Conservation (phyloP, 352 stramenopile species). For the Phytopythium litorale region DNA sequence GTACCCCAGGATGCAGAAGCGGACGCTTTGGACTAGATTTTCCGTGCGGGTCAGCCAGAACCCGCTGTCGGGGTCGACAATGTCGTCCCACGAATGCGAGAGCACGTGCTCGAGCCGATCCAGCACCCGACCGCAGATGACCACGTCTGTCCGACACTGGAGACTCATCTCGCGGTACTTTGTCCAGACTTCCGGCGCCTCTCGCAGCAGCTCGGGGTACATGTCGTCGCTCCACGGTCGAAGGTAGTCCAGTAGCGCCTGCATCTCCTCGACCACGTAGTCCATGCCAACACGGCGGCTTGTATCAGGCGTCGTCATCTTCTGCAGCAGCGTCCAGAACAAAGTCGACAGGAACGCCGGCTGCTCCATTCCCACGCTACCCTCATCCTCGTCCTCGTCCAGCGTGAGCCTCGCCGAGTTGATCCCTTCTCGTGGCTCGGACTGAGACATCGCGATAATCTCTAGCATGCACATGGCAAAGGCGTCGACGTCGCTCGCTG, state of each 20-base stretch:
- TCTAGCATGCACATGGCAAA: constrained; percentile 13
- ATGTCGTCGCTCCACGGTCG: constrained; percentile 24
- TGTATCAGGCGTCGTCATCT: constrained; percentile 12
- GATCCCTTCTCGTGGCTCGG: background rate
- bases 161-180: constrained; percentile 19
- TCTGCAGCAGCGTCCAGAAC: constrained; percentile 7
- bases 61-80: constrained; percentile 12
- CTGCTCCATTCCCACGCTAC: background rate
- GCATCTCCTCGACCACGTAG: constrained; percentile 12
- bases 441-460: background rate
- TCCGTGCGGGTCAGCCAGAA: constrained; percentile 30
- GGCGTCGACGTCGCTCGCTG: constrained; percentile 16
- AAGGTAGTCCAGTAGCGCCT: constrained; percentile 16
- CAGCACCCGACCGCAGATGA: constrained; percentile 22
- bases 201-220: constrained; percentile 23
- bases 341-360: constrained; percentile 1
- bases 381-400: constrained; percentile 6
- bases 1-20: constrained; percentile 18
- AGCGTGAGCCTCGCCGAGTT: background rate
- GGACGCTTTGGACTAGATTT: constrained; percentile 24
- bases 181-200: constrained; percentile 28
- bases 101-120: constrained; percentile 21
- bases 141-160: constrained; percentile 14
- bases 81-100: constrained; percentile 22
- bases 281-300: constrained; percentile 15